Evolutionary conservation across 2,329 filamentous ascomycete species (phyloP), one percentile per base, ranked within the genome.

Genomic region (Chaetomiaceae sp.): DNA sequence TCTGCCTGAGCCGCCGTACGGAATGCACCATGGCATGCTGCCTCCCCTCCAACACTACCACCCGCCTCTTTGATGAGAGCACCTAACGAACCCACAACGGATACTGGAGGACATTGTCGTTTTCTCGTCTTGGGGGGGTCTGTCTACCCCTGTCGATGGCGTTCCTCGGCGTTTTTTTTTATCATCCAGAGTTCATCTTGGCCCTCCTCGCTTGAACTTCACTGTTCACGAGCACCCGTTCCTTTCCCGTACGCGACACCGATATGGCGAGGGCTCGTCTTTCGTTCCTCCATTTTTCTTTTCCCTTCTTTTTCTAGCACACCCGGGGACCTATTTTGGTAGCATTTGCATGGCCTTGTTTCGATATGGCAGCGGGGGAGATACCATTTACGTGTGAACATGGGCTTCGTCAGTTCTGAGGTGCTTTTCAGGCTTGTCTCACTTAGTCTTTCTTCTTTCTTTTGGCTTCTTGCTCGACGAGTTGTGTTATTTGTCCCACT

Each of bases 351-450:
- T 44, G 38, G 33, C 23, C 31, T 47, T 40, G 37, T 50, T 44
- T 50, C 37, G 33, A 44, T 46, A 35, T 25, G 43, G 48, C 19
- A 38, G 48, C 47, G 55, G 50, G 44, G 55, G 55, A 57, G 55
- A 57, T 57, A 57, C 55, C 55, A 57, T 50, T n/a, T 48, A 41
- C 51, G 50, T 52, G 48, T 43, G 35, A 48, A 50, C 39, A 53
- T 44, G 33, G n/a, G 40, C 37, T 40, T 34, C 40, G 44, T 49
- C 17, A 33, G n/a, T 35, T 43, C 12, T 23, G 30, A 17, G 20
- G 41, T 40, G 40, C n/a, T n/a, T n/a, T n/a, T n/a, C n/a, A n/a
- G 39, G 39, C 27, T 49, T 13, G 8, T 51, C 20, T 50, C 37
- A 25, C 35, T 25, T 25, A 5, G 34, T 16, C 44, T 33, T 51